These are phyloP conservation scores for Chaetoceros tenuissimus DNA, from an alignment of 108 stramenopile species.

Conservation along the genomic window DNA sequence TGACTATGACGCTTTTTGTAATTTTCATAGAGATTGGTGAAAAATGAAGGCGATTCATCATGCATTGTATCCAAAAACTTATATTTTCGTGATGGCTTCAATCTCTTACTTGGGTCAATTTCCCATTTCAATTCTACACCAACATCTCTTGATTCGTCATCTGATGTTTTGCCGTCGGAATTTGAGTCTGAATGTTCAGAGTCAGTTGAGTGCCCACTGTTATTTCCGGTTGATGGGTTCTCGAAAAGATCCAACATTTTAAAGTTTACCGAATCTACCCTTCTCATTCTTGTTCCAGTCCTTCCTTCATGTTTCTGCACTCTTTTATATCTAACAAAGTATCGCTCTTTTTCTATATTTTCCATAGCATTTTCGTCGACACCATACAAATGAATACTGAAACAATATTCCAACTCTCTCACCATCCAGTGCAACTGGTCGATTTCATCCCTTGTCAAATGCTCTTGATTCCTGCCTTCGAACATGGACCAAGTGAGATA, in stretches of 20 bases:
- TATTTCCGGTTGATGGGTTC: background rate
- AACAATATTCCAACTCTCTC: conserved; percentile 50
- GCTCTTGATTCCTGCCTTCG: conserved; percentile 83
- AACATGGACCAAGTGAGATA: conserved; percentile 78
- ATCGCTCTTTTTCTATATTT: conserved; percentile 12
- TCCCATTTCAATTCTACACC: background rate
- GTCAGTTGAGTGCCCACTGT: background rate
- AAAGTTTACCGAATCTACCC: background rate
- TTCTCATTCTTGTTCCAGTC: too few species aligned
- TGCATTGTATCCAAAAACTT: conserved; percentile 49
- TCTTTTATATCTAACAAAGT: conserved; percentile 6
- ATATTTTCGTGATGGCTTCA: conserved; percentile 24
- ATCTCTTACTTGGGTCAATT: background rate
- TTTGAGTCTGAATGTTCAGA: background rate
- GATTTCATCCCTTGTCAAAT: conserved; percentile 66
- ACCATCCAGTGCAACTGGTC: conserved; percentile 63
- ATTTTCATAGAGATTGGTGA: conserved; percentile 72
- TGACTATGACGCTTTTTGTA: conserved; percentile 56
- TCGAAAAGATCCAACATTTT: background rate
- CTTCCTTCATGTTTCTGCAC: background rate
- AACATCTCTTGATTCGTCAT: background rate
- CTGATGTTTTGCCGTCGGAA: background rate
- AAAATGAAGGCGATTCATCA: conserved; percentile 50
- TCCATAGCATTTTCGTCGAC: conserved; percentile 5
- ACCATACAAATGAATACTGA: conserved; percentile 62